Conservation (phyloP, 352 stramenopile species). For the Phytophthora multivora region DNA sequence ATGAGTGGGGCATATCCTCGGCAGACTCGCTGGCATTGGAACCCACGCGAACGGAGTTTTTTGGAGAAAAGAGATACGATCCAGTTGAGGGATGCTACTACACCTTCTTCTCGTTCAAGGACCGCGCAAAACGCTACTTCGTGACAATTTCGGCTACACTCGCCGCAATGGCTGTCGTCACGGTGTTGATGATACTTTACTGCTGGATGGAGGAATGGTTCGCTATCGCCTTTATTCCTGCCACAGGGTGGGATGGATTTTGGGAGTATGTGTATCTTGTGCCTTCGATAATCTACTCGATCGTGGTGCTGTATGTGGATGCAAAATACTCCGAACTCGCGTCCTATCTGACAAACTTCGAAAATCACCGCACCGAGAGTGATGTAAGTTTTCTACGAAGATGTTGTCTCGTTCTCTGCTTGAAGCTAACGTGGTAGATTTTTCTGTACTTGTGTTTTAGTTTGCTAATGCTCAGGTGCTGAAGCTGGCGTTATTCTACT, state of each 20-base stretch:
- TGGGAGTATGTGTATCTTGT: conserved; percentile 74
- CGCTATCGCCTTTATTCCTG: conserved; percentile 52
- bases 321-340: conserved; percentile 92
- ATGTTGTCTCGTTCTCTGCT: conserved; percentile 1
- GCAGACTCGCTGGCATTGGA: conserved; percentile 54
- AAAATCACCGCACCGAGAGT: conserved; percentile 92
- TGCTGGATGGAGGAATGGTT: conserved; percentile 82
- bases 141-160: conserved; percentile 76
- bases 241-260: conserved; percentile 67
- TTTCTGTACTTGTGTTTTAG: conserved; percentile 32
- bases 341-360: conserved; percentile 91
- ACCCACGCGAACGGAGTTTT: conserved; percentile 65
- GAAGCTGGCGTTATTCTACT: conserved; percentile 98
- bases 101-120: conserved; percentile 81
- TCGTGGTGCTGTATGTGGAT: conserved; percentile 79
- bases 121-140: conserved; percentile 78
- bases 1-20: conserved; percentile 79
- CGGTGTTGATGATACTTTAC: conserved; percentile 85
- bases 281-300: conserved; percentile 75
- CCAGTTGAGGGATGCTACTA: conserved; percentile 83
- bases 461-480: conserved; percentile 95
- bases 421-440: conserved; percentile 1
- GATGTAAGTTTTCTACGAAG: conserved; percentile 50
- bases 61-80: conserved; percentile 76
- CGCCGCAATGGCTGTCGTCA: conserved; percentile 63